Base-by-base conservation (phyloP, 176 grass and related monocot species). In the Oryza coarctata region DNA sequence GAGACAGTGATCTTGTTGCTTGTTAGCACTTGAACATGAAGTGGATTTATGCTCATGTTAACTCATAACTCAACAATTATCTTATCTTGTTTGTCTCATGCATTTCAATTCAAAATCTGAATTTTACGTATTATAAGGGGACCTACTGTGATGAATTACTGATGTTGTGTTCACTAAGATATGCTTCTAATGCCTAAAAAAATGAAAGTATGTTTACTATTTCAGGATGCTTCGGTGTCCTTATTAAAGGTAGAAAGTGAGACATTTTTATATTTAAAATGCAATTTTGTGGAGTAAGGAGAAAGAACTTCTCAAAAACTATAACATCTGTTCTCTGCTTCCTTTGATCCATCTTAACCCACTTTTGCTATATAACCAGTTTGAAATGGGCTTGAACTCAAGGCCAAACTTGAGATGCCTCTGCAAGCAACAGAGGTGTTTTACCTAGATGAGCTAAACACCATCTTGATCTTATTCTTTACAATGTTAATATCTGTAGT, bases 51-150 rank as follows among this genome's bases (percentile, higher is more conserved):
- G n/a, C 55, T 57, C 65, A 17, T 41, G 45, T 31, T 72, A 28
- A 70, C 30, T 69, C 22, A 58, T 71, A 69, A 65, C 7, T 34
- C 27, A 40, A 33, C 62, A 32, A 43, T 57, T 36, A 40, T 14
- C 62, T 68, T 74, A n/a, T 66, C 23, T 83, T 45, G 14, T 78
- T 82, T 82, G 30, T n/a, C n/a, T n/a, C n/a, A n/a, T n/a, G n/a
- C 40, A 49, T 39, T 65, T 35, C 27, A 65, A 65, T 41, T 52
- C 9, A 33, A 66, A 75, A 47, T 75, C 55, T 67, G 57, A 76
- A 68, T 22, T 45, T 20, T n/a, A 29, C 8, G 29, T 58, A n/a
- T 63, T 43, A 36, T 43, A 31, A 33, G 25, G 14, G 32, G 63
- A 73, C 12, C 9, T 65, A 39, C 36, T 72, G 7, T 39, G 31